Evolutionary conservation across 495 filamentous ascomycete genomes (phyloP).

Genomic region (Chlorociboria aeruginascens): DNA sequence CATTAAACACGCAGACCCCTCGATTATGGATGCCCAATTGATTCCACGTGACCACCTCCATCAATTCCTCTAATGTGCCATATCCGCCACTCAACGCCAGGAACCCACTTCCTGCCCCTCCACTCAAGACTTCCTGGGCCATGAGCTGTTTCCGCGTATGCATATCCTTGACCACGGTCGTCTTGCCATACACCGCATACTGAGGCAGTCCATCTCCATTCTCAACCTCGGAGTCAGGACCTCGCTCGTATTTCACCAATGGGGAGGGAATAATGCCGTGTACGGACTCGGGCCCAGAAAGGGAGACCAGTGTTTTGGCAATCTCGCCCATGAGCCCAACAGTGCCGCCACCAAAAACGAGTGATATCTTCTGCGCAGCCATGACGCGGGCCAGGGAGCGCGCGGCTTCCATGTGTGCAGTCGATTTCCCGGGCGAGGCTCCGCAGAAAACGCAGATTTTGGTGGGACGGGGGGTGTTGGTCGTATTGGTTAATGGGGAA

Average conservation of each 20-base stretch:
- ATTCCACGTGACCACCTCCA: conserved; percentile 96
- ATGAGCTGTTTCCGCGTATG: conserved; percentile 89
- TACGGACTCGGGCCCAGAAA: conserved; percentile 70
- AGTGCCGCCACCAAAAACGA: conserved; percentile 94
- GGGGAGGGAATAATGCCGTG: conserved; percentile 88
- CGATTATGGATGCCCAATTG: conserved; percentile 85
- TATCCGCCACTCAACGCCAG: conserved; percentile 83
- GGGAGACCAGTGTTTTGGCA: conserved; percentile 71
- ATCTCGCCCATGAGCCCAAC: conserved; percentile 91
- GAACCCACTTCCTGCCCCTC: conserved; percentile 77
- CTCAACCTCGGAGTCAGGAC: conserved; percentile 14
- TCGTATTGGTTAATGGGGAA: conserved; percentile 15
- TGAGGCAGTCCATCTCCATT: conserved; percentile 36
- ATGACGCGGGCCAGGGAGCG: conserved; percentile 63
- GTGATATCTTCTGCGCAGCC: conserved; percentile 57
- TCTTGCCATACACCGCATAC: conserved; percentile 62
- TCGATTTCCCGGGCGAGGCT: conserved; percentile 55
- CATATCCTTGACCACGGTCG: conserved; percentile 88
- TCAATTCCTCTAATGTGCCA: conserved; percentile 91
- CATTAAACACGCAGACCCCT: conserved; percentile 72
- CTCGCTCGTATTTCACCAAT: conserved; percentile 70
- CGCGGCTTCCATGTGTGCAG: conserved; percentile 59
- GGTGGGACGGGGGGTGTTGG: conserved; percentile 21
- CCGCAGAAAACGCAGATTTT: conserved; percentile 76
- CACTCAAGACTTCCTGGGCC: conserved; percentile 72